Percentiles rank a stretch among this genome's conserved stretches.
phyloP scores from a whole-genome alignment of 495 filamentous ascomycete species.

The Penicillium antarcticum region DNA sequence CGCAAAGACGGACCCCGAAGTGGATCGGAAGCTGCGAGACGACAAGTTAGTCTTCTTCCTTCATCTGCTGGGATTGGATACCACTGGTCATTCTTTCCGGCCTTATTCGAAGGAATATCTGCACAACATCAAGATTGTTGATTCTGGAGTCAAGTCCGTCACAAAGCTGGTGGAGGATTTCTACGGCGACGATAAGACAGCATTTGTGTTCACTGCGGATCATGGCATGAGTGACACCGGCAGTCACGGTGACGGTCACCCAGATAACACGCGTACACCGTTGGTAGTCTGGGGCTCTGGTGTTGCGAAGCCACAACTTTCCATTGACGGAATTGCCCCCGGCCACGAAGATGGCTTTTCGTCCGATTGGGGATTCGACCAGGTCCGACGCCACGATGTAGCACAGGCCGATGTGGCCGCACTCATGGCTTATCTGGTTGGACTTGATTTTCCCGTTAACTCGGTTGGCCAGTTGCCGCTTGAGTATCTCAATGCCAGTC shows the following conservation, averaged over 20 bases:
- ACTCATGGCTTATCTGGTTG: constrained; percentile 93
- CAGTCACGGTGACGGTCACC: constrained; percentile 95
- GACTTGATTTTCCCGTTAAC: constrained; percentile 89
- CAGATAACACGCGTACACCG: constrained; percentile 94
- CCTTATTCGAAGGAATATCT: constrained; percentile 97
- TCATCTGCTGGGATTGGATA: constrained; percentile 94
- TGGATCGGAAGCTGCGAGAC: constrained; percentile 69
- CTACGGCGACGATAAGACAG: constrained; percentile 87
- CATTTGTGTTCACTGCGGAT: constrained; percentile 96
- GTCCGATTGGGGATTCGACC: constrained; percentile 78
- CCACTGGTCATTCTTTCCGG: constrained; percentile 80
- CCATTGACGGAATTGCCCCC: constrained; percentile 49
- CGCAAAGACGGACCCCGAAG: constrained; percentile 71
- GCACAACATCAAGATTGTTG: constrained; percentile 91
- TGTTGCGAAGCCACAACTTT: constrained; percentile 69
- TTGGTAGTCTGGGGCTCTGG: constrained; percentile 94
- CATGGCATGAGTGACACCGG: constrained; percentile 99
- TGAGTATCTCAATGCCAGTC: constrained; percentile 68
- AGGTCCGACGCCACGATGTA: constrained; percentile 83
- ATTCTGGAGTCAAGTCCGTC: constrained; percentile 80
- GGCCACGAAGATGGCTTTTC: constrained; percentile 95
- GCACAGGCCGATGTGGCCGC: constrained; percentile 93
- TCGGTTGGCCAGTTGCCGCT: constrained; percentile 93
- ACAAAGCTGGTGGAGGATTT: constrained; percentile 81
- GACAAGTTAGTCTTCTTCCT: constrained; percentile 95